Evolutionary conservation across 345 rosid genomes (phyloP), one percentile per base, ranked within the genome.

Genomic region (Turritis glabra): DNA sequence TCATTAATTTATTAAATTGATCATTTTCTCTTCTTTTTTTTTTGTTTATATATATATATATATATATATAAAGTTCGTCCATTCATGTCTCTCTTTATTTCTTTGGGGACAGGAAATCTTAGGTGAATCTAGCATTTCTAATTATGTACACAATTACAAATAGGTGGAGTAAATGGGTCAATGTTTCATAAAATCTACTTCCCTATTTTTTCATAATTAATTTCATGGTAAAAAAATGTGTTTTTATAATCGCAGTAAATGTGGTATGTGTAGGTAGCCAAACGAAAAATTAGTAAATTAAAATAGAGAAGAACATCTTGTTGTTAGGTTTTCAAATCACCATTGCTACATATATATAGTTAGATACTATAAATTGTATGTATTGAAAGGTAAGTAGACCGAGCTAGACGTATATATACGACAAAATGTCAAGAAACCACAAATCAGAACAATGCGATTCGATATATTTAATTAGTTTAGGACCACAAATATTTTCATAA

Each of bases 51-150:
- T n/a, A n/a, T n/a, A 23, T 25, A 21, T 27, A 40, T 38, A 35
- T 35, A 35, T 10, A 25, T 12, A 29, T 15, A 40, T 38, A 53
- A 18, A 9, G 5, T 10, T 52, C 33, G 32, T 40, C 52, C 70
- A 71, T 71, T 64, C 80, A 55, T 77, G 68, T 51, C 76, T 71
- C 61, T 57, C 7, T 65, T 56, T 35, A 64, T 71, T 56, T 56
- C 37, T 40, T 57, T 56, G 72, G 77, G 76, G 80, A 56, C 80
- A 71, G 67, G 32, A 76, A 71, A 77, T 77, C 76, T 77, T 51
- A 57, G 67, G 80, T 48, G 80, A 64, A 77, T 77, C 80, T 57
- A 77, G 67, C 46, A 22, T 57, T 71, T 76, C 79, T 76, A 52
- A 62, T 25, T 69, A 32, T 76, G 51, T 69, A 62, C 57, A 69